Base-by-base conservation (phyloP, 805 yeast genomes). In the Metschnikowia colocasiae region DNA sequence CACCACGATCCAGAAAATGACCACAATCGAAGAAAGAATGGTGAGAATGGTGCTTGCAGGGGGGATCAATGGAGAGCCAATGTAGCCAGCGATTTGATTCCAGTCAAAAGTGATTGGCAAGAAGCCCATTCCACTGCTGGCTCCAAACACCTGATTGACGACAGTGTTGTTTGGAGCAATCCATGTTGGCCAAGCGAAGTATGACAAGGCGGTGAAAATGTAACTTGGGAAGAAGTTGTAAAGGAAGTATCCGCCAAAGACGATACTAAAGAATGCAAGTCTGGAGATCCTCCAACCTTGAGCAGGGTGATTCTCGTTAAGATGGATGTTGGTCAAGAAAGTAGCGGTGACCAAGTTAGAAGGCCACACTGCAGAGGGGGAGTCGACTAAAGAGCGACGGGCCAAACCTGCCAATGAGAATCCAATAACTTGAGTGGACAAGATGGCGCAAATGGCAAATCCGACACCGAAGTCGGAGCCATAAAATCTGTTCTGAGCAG, bases 341-440 rank as follows among this genome's bases (percentile, higher is more conserved):
- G 85, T 81, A 23, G 80, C 59, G 4, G 82, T 72, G 43, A 82
- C 85, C 59, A 85, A 70, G 57, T 76, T 76, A 1, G 79, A 63
- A 4, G 92, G 92, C 91, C 91, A 86, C 43, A 83, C 73, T 64
- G 82, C 78, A n/a, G 80, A 68, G 4, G 83, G 75, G 4, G 89
- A 85, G 48, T 77, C 76, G 13, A 85, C 83, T 51, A 85, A 70
- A 30, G 82, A 69, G 53, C 78, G 74, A 53, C 84, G 71, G 34
- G 78, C 69, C 47, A 84, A 45, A 26, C 91, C 91, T 37, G 87
- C 87, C 44, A 81, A 62, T 23, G 85, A 83, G 52, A 81, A 80
- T 8, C 91, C 90, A 43, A 85, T 70, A 53, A 79, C 69, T 60
- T 84, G 88, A 32, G 85, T 74, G 12, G 85, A 73, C 43, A 79